phyloP scores from a whole-genome alignment of 2,329 filamentous ascomycete genomes.

The Fusarium subtropicale region DNA sequence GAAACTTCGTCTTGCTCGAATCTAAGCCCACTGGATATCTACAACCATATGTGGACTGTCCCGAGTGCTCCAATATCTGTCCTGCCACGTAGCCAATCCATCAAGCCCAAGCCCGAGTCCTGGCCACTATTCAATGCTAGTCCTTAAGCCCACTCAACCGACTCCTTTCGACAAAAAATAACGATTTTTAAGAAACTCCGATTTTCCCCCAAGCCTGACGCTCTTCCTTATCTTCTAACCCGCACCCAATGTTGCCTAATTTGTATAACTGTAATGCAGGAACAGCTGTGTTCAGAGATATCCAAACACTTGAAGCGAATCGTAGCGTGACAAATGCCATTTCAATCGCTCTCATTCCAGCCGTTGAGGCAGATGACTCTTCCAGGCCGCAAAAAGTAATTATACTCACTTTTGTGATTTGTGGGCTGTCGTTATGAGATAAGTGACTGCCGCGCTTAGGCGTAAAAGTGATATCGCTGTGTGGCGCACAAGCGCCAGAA shows the following conservation, averaged over 20 bases:
- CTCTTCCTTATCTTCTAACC: constrained; percentile 8
- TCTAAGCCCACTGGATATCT: constrained; percentile 36
- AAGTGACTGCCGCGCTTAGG: constrained; percentile 5
- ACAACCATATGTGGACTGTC: constrained; percentile 28
- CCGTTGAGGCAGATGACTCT: background rate
- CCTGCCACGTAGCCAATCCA: background rate
- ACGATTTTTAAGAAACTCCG: constrained; percentile 27
- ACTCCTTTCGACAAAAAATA: constrained; percentile 21
- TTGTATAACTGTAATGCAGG: constrained; percentile 13
- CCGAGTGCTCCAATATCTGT: constrained; percentile 4
- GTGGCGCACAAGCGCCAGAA: constrained; percentile 35
- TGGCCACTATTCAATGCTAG: constrained; percentile 13
- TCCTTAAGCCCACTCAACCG: background rate
- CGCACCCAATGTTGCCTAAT: background rate
- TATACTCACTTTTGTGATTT: background rate
- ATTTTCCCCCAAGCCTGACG: constrained; percentile 4
- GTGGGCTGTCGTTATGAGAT: constrained; percentile 14
- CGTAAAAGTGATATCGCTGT: constrained; percentile 9
- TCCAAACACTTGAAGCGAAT: constrained; percentile 14
- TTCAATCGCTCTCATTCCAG: constrained; percentile 10
- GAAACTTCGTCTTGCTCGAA: constrained; percentile 33
- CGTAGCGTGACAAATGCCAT: constrained; percentile 11
- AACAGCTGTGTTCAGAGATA: constrained; percentile 10
- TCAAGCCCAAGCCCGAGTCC: background rate
- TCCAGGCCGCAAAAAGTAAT: background rate